Conservation (phyloP, 2,329 filamentous ascomycete species). For the Coccinonectria pachysandricola region DNA sequence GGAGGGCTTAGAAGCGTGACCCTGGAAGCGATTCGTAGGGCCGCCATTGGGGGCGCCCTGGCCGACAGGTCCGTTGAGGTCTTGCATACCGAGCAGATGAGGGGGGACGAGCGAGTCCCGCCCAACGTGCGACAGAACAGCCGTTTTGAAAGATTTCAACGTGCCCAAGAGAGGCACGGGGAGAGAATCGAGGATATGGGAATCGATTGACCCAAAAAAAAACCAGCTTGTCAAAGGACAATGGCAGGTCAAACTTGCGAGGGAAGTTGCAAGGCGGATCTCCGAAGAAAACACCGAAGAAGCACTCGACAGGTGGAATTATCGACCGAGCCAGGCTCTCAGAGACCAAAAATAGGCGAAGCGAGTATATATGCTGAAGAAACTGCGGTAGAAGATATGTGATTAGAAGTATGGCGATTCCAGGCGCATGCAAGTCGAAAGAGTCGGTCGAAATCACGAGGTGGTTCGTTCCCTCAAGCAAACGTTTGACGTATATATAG, state of each 20-base stretch:
- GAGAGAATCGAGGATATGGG: conserved; percentile 6
- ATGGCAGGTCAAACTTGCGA: conserved; percentile 6
- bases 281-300: conserved; percentile 5
- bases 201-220: conserved; percentile 6
- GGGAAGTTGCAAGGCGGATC: conserved; percentile 3
- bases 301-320: conserved; percentile 9
- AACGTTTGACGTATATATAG: conserved; percentile 16
- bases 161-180: conserved; percentile 31
- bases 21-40: conserved; percentile 53
- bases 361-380: conserved; percentile 14
- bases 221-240: conserved; percentile 7
- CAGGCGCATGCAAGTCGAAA: conserved; percentile 9
- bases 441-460: conserved; percentile 9
- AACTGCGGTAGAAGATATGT: conserved; percentile 11
- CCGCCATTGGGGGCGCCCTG: conserved; percentile 25
- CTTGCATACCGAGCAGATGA: conserved; percentile 87
- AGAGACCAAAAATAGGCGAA: too few relatives aligned
- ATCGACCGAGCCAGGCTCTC: too few relatives aligned
- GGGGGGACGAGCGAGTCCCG: conserved; percentile 81
- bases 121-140: conserved; percentile 64
- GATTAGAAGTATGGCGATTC: conserved; percentile 16
- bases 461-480: conserved; percentile 15
- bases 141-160: conserved; percentile 62
- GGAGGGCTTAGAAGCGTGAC: conserved; percentile 69
- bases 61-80: conserved; percentile 56